Percentiles rank a stretch among this genome's conserved stretches.
These are phyloP conservation scores for Harringtonia lauricola DNA, from an alignment of 2,329 filamentous ascomycete genomes.

Conservation along the genomic window DNA sequence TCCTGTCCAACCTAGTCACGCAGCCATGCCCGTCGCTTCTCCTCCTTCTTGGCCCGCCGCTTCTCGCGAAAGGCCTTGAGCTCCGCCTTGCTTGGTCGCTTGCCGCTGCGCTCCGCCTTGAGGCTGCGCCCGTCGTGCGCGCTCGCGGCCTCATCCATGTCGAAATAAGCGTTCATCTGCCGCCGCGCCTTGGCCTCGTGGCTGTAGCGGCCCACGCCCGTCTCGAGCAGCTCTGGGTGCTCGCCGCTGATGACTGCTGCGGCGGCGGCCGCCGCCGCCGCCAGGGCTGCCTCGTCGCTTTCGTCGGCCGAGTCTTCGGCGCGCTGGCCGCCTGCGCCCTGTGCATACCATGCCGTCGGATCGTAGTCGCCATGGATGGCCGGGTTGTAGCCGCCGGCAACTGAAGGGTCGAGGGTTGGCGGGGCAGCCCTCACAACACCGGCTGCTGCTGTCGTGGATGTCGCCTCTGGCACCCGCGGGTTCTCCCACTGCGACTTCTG, in stretches of 20 bases:
- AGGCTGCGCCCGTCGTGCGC: conserved; percentile 81
- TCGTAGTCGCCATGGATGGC: conserved; percentile 96
- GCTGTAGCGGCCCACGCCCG: conserved; percentile 59
- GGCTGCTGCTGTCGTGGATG: too few relatives aligned
- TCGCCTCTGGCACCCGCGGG: conserved; percentile 51
- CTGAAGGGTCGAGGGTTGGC: conserved; percentile 11
- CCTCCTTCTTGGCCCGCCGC: conserved; percentile 78
- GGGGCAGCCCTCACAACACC: conserved; percentile 18
- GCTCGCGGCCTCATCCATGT: conserved; percentile 89
- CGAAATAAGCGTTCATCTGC: conserved; percentile 92
- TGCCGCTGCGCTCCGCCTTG: conserved; percentile 78
- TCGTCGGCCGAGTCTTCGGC: conserved; percentile 18
- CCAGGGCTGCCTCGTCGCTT: background rate
- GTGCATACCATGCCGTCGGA: conserved; percentile 87
- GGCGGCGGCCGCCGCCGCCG: conserved; percentile 25
- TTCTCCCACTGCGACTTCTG: conserved; percentile 73
- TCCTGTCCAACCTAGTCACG: conserved; percentile 55
- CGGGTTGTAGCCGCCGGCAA: conserved; percentile 73
- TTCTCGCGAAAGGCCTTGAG: conserved; percentile 89
- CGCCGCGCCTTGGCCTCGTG: conserved; percentile 79
- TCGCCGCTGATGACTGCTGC: conserved; percentile 55
- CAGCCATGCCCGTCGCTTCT: conserved; percentile 87
- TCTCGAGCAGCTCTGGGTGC: conserved; percentile 51
- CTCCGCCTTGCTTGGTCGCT: conserved; percentile 76
- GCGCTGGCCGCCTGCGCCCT: conserved; percentile 20